phyloP scores from a whole-genome alignment of 257 asterid genomes.

The Anisodus tanguticus region DNA sequence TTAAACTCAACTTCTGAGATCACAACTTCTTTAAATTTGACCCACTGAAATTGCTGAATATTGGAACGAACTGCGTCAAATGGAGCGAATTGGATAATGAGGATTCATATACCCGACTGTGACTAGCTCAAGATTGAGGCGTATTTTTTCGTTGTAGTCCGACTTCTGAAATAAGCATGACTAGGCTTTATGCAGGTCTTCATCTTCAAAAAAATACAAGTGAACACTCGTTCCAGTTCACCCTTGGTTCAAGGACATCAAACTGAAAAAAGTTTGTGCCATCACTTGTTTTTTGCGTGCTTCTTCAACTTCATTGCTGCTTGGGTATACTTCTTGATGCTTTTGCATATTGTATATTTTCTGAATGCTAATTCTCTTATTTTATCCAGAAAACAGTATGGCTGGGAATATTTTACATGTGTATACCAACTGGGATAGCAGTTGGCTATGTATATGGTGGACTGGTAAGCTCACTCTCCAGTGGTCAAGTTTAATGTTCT shows the following conservation, averaged over 20 bases:
- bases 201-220: background rate
- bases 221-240: background rate
- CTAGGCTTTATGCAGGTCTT: slow-evolving; percentile 9
- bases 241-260: background rate
- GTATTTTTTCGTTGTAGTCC: background rate
- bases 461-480: slow-evolving; percentile 50
- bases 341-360: background rate
- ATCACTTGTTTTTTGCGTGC: background rate
- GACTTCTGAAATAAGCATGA: slow-evolving; percentile 1
- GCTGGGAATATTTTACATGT: slow-evolving; percentile 97
- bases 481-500: slow-evolving; percentile 30
- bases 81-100: background rate
- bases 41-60: slow-evolving; percentile 15
- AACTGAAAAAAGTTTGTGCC: background rate
- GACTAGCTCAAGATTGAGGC: slow-evolving; percentile 1
- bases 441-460: slow-evolving; percentile 97
- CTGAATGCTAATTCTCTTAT: background rate
- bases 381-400: slow-evolving; percentile 82
- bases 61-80: background rate
- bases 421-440: slow-evolving; percentile 91
- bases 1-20: background rate
- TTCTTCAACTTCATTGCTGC: slow-evolving; percentile 3
- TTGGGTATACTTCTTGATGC: background rate
- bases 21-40: background rate
- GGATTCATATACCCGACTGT: background rate